Base-by-base conservation (phyloP, 1,284 basidiomycete species). In the Ustilago trichophora region DNA sequence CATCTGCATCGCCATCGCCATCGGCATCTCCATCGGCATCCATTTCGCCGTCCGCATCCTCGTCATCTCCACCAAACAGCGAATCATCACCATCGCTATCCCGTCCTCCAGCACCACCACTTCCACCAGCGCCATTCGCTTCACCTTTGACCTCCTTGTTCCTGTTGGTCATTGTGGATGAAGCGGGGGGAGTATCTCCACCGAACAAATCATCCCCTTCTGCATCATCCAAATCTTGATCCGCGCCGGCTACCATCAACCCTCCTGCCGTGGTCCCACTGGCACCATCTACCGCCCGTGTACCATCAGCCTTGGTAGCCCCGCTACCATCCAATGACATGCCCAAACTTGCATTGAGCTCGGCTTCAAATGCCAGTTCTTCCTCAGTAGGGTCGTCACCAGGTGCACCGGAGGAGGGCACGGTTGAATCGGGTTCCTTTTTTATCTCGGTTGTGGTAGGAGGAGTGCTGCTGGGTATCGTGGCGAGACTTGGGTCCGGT, bases 1-100 rank as follows among this genome's bases (percentile, higher is more conserved):
- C n/a, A n/a, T n/a, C n/a, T n/a, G n/a, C n/a, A n/a, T n/a, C n/a
- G n/a, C n/a, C n/a, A 40, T 75, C 69, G 15, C n/a, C 54, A 9
- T 80, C 67, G 0, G 33, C 58, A 21, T 77, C 73, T 11, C 16
- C 45, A 27, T 76, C 76, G 57, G 66, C 76, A 26, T 79, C 80
- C 18, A 43, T 54, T 22, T 72, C 75, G 8, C 29, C 60, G 12
- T 59, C 46, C 13, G 35, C 55, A 32, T 54, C 52, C 6, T 73
- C 57, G 29, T 65, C 60, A 3, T 47, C 65, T 22, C 59, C 69
- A 11, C 66, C 70, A 26, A 73, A 70, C 29, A 73, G 46, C 36
- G 68, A 72, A 31, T 69, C 67, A 24, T 68, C 67, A 0, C 58
- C 71, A 37, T 73, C 67, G 26, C 56, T 59, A 19, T 59, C 56